Evolutionary conservation across 176 grass and related monocot species (phyloP).

Genomic region (Phyllostachys edulis): DNA sequence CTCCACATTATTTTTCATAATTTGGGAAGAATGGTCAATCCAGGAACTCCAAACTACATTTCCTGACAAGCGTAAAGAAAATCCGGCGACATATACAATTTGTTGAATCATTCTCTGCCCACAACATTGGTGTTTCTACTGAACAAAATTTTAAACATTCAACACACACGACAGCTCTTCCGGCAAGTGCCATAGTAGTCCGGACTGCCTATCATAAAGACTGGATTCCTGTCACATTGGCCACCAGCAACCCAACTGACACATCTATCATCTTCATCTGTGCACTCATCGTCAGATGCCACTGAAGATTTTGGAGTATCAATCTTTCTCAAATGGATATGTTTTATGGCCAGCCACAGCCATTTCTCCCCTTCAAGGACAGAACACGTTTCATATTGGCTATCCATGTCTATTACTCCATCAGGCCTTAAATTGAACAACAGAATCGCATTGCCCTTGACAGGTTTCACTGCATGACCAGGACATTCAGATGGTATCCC

Average conservation of each 20-base stretch:
- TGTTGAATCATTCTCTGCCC: conserved; percentile 2
- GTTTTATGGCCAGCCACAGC: conserved; percentile 61
- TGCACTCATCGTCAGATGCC: conserved; percentile 47
- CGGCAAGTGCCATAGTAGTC: conserved; percentile 88
- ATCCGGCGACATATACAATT: conserved; percentile 4
- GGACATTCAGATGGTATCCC: conserved; percentile 42
- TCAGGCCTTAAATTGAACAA: conserved; percentile 73
- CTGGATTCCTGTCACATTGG: conserved; percentile 71
- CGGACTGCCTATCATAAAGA: conserved; percentile 74
- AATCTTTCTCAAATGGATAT: conserved; percentile 42
- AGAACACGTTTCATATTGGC: conserved; percentile 43
- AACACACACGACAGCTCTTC: conserved; percentile 73
- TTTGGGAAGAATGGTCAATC: not conserved
- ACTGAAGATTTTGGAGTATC: conserved; percentile 30
- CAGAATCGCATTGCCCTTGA: conserved; percentile 61
- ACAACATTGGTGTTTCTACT: conserved; percentile 29
- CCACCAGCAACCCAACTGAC: conserved; percentile 55
- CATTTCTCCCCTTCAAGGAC: conserved; percentile 67
- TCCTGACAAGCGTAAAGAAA: not conserved
- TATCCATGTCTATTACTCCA: conserved; percentile 49
- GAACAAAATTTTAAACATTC: conserved; percentile 24
- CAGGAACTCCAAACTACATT: conserved; percentile 20
- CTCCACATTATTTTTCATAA: not conserved
- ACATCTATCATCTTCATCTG: conserved; percentile 74
- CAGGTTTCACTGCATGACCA: conserved; percentile 57